These are phyloP conservation scores for Melanomma pulvis-pyrius DNA, from an alignment of 495 filamentous ascomycete genomes.

Conservation along the genomic window DNA sequence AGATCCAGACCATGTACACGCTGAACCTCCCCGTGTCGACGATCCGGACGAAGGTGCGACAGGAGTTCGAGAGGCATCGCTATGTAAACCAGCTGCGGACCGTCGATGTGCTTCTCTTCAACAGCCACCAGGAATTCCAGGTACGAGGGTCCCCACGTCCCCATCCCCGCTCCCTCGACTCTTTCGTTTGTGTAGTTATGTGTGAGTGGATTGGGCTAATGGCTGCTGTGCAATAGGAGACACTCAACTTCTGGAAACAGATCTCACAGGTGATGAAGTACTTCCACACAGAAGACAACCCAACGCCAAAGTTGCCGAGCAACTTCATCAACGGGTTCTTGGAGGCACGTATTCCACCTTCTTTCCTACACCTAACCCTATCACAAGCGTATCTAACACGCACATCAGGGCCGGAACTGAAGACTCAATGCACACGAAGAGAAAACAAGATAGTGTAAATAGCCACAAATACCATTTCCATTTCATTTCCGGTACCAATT, in stretches of 20 bases:
- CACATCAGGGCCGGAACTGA: constrained; percentile 34
- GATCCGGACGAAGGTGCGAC: constrained; percentile 90
- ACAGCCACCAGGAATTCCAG: constrained; percentile 91
- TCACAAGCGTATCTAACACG: constrained; percentile 18
- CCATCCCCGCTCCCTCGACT: neutral
- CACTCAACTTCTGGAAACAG: constrained; percentile 99
- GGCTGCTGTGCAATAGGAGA: constrained; percentile 64
- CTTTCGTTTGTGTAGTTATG: neutral
- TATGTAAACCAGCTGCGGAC: constrained; percentile 85
- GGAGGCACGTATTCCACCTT: constrained; percentile 60
- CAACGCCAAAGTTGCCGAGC: constrained; percentile 72
- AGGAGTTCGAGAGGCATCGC: constrained; percentile 96
- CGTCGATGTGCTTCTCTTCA: constrained; percentile 83
- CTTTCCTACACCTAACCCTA: neutral
- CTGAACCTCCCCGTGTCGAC: constrained; percentile 83
- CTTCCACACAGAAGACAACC: constrained; percentile 88
- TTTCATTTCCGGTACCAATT: constrained; percentile 3
- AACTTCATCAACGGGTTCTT: constrained; percentile 93
- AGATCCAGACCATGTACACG: constrained; percentile 95
- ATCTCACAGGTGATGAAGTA: constrained; percentile 95
- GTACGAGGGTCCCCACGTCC: constrained; percentile 40
- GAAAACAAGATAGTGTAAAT: constrained; percentile 31
- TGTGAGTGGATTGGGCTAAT: constrained; percentile 2
- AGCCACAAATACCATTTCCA: constrained; percentile 38
- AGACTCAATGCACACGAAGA: neutral